Evolutionary conservation across 495 filamentous ascomycete species (phyloP).

Genomic region (Cenococcum geophilum): DNA sequence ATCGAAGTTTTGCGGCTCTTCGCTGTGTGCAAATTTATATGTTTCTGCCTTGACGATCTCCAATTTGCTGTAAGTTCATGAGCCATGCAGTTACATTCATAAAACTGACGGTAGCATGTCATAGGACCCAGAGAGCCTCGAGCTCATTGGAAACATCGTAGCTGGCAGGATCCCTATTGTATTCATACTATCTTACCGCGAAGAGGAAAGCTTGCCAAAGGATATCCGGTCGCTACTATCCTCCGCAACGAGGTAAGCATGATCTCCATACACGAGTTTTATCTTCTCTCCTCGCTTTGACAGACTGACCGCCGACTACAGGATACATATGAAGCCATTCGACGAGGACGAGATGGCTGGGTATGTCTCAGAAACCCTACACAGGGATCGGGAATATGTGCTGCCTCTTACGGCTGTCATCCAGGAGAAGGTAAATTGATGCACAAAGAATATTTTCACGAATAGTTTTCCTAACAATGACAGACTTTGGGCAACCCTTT

Average conservation of each 20-base stretch:
- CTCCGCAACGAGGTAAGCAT: slow-evolving; percentile 37
- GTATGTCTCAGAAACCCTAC: slow-evolving; percentile 72
- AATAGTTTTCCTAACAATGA: slow-evolving; percentile 51
- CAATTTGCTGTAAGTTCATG: slow-evolving; percentile 53
- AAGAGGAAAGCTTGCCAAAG: slow-evolving; percentile 42
- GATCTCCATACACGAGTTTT: too few relatives aligned
- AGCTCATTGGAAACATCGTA: slow-evolving; percentile 70
- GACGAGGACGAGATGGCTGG: slow-evolving; percentile 66
- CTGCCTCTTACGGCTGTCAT: slow-evolving; percentile 63
- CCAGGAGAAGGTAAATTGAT: slow-evolving; percentile 54
- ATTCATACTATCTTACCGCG: slow-evolving; percentile 62
- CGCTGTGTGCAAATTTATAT: slow-evolving; percentile 70
- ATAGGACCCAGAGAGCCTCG: slow-evolving; percentile 69
- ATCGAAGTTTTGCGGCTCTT: slow-evolving; percentile 76
- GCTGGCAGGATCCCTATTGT: slow-evolving; percentile 66
- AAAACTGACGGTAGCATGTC: too few relatives aligned
- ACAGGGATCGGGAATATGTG: slow-evolving; percentile 52
- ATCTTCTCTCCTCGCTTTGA: too few relatives aligned
- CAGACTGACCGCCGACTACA: slow-evolving; percentile 14
- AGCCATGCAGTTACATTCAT: too few relatives aligned
- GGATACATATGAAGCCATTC: slow-evolving; percentile 60
- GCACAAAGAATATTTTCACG: slow-evolving; percentile 62
- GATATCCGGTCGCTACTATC: slow-evolving; percentile 30
- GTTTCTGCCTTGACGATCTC: slow-evolving; percentile 77
- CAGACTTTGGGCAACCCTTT: slow-evolving; percentile 64